Percentiles rank a stretch among this genome's conserved stretches.
phyloP scores from a whole-genome alignment of 2,329 filamentous ascomycete genomes.

The Diaporthe citriasiana region DNA sequence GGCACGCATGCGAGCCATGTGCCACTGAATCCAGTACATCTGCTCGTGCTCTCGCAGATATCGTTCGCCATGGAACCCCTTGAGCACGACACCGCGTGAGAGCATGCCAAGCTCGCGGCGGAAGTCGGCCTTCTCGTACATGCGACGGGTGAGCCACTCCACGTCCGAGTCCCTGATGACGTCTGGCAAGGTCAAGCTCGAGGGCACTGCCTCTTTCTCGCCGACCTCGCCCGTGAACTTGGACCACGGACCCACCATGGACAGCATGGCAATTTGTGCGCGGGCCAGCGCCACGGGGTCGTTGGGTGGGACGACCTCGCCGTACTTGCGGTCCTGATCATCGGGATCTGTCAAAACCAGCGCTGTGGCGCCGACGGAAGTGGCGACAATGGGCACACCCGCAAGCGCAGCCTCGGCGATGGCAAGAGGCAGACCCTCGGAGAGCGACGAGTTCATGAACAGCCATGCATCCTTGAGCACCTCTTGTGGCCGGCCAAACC shows the following conservation, averaged over 20 bases:
- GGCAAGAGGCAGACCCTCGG: constrained; percentile 68
- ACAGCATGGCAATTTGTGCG: constrained; percentile 74
- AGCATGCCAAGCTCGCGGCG: constrained; percentile 71
- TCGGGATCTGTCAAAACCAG: constrained; percentile 69
- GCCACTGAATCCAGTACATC: constrained; percentile 66
- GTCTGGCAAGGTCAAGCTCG: constrained; percentile 48
- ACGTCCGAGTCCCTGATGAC: constrained; percentile 64
- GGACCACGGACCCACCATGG: constrained; percentile 73
- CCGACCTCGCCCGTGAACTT: constrained; percentile 67
- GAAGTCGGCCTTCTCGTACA: constrained; percentile 71
- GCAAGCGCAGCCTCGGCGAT: constrained; percentile 71
- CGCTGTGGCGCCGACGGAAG: constrained; percentile 68
- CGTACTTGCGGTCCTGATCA: constrained; percentile 64
- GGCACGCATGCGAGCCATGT: constrained; percentile 50
- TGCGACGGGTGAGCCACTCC: constrained; percentile 65
- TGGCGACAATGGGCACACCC: constrained; percentile 68
- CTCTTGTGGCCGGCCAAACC: constrained; percentile 68
- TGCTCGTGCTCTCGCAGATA: constrained; percentile 75
- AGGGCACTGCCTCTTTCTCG: constrained; percentile 53
- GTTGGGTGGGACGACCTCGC: constrained; percentile 75
- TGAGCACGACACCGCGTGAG: constrained; percentile 70
- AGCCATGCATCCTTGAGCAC: constrained; percentile 70
- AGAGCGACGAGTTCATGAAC: constrained; percentile 70
- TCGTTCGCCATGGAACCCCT: constrained; percentile 70
- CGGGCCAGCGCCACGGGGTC: constrained; percentile 71